phyloP scores from a whole-genome alignment of 257 asterid species.

The Rehmannia glutinosa region DNA sequence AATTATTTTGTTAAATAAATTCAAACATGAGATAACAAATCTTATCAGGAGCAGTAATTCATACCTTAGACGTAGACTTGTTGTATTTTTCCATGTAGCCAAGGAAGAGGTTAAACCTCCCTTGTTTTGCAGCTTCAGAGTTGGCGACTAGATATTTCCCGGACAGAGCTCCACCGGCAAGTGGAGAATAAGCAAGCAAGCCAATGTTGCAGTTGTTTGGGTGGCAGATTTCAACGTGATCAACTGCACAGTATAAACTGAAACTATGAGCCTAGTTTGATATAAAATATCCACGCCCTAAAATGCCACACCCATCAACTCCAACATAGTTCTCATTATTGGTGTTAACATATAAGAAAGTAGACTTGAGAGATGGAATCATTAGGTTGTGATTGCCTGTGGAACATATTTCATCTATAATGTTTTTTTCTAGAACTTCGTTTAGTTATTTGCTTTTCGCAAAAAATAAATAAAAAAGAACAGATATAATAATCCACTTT shows the following conservation, averaged over 20 bases:
- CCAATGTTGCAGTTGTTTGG: conserved; percentile 86
- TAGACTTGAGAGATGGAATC: no score
- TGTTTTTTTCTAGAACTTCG: no score
- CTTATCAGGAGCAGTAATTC: background rate
- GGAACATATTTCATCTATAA: no score
- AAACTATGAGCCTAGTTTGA: conserved; percentile 1
- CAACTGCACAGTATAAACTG: conserved; percentile 49
- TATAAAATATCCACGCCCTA: background rate
- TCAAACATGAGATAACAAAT: background rate
- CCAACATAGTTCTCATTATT: no score
- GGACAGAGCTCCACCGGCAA: conserved; percentile 72
- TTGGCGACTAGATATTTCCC: conserved; percentile 74
- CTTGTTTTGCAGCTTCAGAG: conserved; percentile 71
- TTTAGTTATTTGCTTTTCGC: background rate
- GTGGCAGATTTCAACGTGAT: conserved; percentile 90
- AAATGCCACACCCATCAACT: background rate
- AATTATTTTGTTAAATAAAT: background rate
- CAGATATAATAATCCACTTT: background rate
- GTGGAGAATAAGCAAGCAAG: conserved; percentile 88
- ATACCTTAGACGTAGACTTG: conserved; percentile 63
- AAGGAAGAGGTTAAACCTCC: conserved; percentile 78
- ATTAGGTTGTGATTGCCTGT: no score
- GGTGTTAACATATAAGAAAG: no score
- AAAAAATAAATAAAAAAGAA: background rate
- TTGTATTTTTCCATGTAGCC: conserved; percentile 95